Conservation (phyloP, 257 asterid genomes). For the Salvia miltiorrhiza region DNA sequence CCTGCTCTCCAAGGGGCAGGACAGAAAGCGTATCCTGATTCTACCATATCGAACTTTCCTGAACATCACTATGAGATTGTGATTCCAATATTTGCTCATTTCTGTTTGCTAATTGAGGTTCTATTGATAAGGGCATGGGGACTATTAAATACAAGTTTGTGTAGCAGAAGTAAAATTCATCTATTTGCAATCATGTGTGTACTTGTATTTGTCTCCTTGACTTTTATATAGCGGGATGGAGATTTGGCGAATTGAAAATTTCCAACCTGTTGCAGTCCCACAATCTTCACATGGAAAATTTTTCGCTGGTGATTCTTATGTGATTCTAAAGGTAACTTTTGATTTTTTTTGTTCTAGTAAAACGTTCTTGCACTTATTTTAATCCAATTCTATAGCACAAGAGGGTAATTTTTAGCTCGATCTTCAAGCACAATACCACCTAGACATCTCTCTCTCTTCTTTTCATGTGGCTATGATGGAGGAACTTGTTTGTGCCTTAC, state of each 20-base stretch:
- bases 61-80: conserved; percentile 6
- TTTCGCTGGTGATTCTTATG: conserved; percentile 74
- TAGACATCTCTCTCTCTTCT: not conserved
- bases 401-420: not conserved
- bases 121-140: not conserved
- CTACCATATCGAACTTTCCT: not conserved
- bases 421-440: not conserved
- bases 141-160: not conserved
- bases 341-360: not conserved
- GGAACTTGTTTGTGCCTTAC: conserved; percentile 1
- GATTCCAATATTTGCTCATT: conserved; percentile 4
- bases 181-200: not conserved
- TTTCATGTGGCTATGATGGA: not conserved
- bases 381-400: not conserved
- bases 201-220: conserved; percentile 32
- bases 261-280: conserved; percentile 55
- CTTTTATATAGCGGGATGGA: conserved; percentile 65
- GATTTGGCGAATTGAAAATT: conserved; percentile 78
- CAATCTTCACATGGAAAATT: conserved; percentile 64
- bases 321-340: conserved; percentile 60
- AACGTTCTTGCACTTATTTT: not conserved
- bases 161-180: not conserved
- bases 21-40: conserved; percentile 67
- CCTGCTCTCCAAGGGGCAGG: conserved; percentile 77
- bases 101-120: conserved; percentile 2